These are phyloP conservation scores for Vinca minor DNA, from an alignment of 257 asterid genomes.

Conservation along the genomic window DNA sequence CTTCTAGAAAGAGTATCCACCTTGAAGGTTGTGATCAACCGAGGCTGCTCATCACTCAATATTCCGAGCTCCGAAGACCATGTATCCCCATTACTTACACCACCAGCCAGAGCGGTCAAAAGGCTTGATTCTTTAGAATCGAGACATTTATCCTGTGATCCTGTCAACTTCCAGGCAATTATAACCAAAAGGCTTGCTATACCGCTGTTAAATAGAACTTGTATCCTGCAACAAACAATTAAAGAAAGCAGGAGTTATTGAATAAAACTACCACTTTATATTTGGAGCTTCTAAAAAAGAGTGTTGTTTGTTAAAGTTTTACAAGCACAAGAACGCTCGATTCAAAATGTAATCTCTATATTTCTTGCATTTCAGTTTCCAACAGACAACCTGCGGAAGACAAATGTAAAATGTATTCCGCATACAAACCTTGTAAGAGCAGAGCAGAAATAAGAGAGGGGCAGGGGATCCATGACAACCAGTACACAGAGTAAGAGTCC, in stretches of 20 bases:
- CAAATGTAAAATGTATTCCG: not conserved
- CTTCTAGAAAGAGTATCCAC: slow-evolving; percentile 23
- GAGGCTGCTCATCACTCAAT: slow-evolving; percentile 84
- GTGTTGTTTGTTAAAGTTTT: not conserved
- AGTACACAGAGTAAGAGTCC: not conserved
- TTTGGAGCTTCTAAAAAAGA: not conserved
- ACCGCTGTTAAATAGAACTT: slow-evolving; percentile 78
- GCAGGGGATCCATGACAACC: not conserved
- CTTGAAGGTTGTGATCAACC: slow-evolving; percentile 76
- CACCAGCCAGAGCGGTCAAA: slow-evolving; percentile 58
- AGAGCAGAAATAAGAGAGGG: not conserved
- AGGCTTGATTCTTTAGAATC: slow-evolving; percentile 65
- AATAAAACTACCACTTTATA: slow-evolving; percentile 10
- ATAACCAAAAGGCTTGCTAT: slow-evolving; percentile 56
- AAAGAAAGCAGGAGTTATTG: not conserved
- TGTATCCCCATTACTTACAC: slow-evolving; percentile 82
- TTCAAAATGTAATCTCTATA: not conserved
- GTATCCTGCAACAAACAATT: slow-evolving; percentile 50
- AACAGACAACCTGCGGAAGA: not conserved
- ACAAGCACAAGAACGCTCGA: not conserved
- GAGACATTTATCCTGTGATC: slow-evolving; percentile 63
- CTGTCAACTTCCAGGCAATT: slow-evolving; percentile 52
- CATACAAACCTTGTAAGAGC: not conserved
- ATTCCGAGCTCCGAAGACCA: slow-evolving; percentile 99
- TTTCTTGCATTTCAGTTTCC: not conserved